Evolutionary conservation across 805 yeast genomes (phyloP), one percentile per base, ranked within the genome.

Genomic region (Wickerhamiella bombiphila): DNA sequence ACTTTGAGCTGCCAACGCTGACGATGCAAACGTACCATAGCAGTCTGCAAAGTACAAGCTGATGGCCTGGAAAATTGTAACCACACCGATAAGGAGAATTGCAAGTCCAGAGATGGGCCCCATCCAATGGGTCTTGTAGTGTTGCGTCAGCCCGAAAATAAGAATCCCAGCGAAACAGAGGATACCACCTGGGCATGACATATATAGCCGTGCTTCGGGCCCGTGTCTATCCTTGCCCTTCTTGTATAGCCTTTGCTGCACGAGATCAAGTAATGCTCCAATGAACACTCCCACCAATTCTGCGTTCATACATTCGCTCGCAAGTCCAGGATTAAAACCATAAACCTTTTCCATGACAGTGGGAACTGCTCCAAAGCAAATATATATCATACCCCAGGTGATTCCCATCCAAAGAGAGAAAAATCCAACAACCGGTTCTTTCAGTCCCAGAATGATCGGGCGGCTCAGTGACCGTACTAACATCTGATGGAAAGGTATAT

Each of bases 1-100:
- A 55, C 79, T 80, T 58, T 82, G 85, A 11, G 94, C 94, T 21
- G 94, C 93, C 44, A 82, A 56, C 2, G 93, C 86, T n/a, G 86
- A 75, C 0, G 94, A 94, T 18, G 82, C 78, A 22, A 36, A 40
- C 4, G 43, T 37, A 7, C 45, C 45, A 30, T 42, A 42, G 24
- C 45, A 42, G 34, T 42, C 45, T 2, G 45, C 43, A 19, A 40
- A 40, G 34, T 40, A 42, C 22, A 40, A 70, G 14, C 70, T 35
- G 59, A 59, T 53, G 52, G 59, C 32, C 59, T 61, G 38, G 62
- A 67, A 42, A 56, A 57, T 42, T 56, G 61, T 17, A 3, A 42
- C 43, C 8, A 42, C 43, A 18, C 45, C 45, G 18, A 65, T 52
- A 29, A 64, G 45, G 22, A 64, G 58, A 37, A 68, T 64, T 1